These are phyloP conservation scores for Ormosia semicastrata DNA, from an alignment of 306 rosid species.

Conservation along the genomic window DNA sequence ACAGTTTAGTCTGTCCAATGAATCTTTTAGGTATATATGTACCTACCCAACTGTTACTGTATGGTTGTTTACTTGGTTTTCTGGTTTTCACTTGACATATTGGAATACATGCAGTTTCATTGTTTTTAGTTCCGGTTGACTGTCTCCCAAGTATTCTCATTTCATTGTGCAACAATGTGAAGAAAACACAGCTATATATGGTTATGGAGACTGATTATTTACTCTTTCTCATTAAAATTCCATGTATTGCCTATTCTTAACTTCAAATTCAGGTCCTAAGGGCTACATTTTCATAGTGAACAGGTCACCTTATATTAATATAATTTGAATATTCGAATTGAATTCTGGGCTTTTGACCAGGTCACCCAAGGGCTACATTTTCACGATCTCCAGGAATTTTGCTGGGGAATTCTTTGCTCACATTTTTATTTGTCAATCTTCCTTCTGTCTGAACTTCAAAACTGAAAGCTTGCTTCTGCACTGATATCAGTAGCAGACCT, in stretches of 20 bases:
- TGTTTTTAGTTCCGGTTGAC: neutral
- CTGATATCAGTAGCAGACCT: too few species aligned
- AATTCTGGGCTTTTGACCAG: neutral
- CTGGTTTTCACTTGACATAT: neutral
- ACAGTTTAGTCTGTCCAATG: neutral
- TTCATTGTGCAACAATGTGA: neutral
- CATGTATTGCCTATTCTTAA: neutral
- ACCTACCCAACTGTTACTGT: neutral
- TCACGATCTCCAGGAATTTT: neutral
- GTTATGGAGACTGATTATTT: neutral
- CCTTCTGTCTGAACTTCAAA: neutral
- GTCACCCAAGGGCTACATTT: neutral
- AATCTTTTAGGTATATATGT: neutral
- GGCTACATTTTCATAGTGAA: neutral
- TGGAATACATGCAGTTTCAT: neutral
- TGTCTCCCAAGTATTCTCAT: neutral
- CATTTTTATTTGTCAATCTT: neutral
- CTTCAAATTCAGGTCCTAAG: neutral
- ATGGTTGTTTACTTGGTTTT: neutral
- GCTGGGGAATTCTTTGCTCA: neutral
- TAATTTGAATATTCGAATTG: neutral
- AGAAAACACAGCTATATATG: neutral
- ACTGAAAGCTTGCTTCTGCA: neutral
- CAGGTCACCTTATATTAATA: neutral
- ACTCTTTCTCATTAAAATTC: neutral